These are phyloP conservation scores for Bremia lactucae DNA, from an alignment of 352 stramenopile species.

Conservation along the genomic window DNA sequence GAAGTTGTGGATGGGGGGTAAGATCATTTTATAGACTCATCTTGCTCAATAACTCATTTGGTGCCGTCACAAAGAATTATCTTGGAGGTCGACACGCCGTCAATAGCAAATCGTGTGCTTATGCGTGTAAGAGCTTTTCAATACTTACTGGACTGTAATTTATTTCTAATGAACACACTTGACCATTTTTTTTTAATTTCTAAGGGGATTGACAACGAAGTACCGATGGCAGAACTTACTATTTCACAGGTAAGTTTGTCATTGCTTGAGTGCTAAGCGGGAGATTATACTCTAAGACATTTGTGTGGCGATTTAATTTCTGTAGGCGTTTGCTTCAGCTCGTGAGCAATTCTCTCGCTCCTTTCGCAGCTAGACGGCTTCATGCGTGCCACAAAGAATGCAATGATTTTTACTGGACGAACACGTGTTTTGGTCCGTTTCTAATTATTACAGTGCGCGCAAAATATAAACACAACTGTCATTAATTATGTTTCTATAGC, in stretches of 20 bases:
- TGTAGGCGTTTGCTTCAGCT: constrained; percentile 68
- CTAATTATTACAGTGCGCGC: too few relatives aligned
- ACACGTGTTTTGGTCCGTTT: too few relatives aligned
- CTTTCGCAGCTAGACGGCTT: constrained; percentile 65
- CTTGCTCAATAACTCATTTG: too few relatives aligned
- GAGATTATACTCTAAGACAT: neutral
- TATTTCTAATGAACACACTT: neutral
- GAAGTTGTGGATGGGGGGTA: constrained; percentile 86
- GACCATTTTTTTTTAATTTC: constrained; percentile 3
- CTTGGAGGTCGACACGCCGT: constrained; percentile 80
- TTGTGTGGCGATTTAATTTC: constrained; percentile 1
- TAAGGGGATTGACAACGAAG: constrained; percentile 83
- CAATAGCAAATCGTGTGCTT: constrained; percentile 85
- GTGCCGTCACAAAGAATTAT: too few relatives aligned
- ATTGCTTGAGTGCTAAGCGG: neutral
- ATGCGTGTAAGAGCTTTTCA: constrained; percentile 63
- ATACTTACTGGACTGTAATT: neutral
- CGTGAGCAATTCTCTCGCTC: constrained; percentile 83
- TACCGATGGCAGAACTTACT: constrained; percentile 76
- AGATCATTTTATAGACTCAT: constrained; percentile 5
- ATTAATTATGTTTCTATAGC: too few relatives aligned
- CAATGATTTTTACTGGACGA: too few relatives aligned
- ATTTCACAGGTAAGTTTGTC: constrained; percentile 56
- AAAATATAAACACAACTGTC: too few relatives aligned
- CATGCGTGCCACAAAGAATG: constrained; percentile 9